A percentile compares a stretch with the other conserved stretches of the same genome.
phyloP scores from a whole-genome alignment of 2,329 filamentous ascomycete species.

The Colletotrichum sp. region DNA sequence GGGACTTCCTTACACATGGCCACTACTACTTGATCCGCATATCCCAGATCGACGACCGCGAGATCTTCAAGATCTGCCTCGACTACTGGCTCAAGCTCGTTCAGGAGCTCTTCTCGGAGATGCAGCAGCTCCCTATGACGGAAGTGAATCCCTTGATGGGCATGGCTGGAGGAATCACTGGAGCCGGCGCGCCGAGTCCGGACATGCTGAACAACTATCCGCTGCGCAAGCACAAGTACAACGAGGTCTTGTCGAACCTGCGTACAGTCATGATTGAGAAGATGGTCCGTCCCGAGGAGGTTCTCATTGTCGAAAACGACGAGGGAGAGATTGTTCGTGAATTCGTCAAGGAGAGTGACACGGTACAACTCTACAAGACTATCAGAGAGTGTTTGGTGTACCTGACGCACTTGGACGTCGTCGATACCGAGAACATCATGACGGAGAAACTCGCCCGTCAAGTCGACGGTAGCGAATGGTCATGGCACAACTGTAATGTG shows the following conservation, averaged over 20 bases:
- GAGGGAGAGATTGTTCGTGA: slow-evolving; percentile 99
- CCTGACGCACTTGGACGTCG: slow-evolving; percentile 94
- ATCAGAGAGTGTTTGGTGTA: slow-evolving; percentile 97
- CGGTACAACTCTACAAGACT: slow-evolving; percentile 98
- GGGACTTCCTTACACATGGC: slow-evolving; percentile 91
- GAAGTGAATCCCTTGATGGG: slow-evolving; percentile 90
- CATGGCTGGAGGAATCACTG: slow-evolving; percentile 74
- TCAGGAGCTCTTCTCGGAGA: slow-evolving; percentile 97
- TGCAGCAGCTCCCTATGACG: slow-evolving; percentile 93
- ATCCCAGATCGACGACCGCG: slow-evolving; percentile 96
- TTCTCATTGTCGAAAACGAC: slow-evolving; percentile 98
- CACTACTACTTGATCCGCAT: slow-evolving; percentile 99
- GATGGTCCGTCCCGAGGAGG: slow-evolving; percentile 98
- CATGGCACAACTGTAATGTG: slow-evolving; percentile 99
- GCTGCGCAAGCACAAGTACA: slow-evolving; percentile 97
- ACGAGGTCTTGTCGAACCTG: slow-evolving; percentile 90
- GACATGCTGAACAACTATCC: slow-evolving; percentile 87
- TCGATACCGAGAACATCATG: slow-evolving; percentile 99
- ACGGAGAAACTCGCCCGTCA: slow-evolving; percentile 96
- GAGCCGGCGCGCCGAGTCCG: slow-evolving; percentile 85
- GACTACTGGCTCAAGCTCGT: slow-evolving; percentile 99
- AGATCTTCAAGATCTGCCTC: slow-evolving; percentile 99
- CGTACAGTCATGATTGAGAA: slow-evolving; percentile 99
- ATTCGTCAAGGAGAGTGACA: slow-evolving; percentile 99
- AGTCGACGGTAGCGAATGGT: slow-evolving; percentile 96